A percentile compares a stretch with the other conserved stretches of the same genome.
phyloP scores from a whole-genome alignment of 2,329 filamentous ascomycete species.

The Exophiala aquamarina region DNA sequence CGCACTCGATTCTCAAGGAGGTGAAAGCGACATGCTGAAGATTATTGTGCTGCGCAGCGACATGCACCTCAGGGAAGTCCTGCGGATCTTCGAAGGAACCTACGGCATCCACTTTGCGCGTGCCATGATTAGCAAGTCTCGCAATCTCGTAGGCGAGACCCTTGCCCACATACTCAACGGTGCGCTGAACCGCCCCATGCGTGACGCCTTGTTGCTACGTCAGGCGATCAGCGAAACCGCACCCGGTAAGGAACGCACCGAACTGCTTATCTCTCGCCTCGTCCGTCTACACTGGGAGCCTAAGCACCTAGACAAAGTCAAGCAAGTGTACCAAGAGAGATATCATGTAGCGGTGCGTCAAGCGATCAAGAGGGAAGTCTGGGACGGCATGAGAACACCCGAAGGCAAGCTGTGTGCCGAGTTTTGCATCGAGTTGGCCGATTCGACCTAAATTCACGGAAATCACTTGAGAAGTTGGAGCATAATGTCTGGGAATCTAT shows the following conservation, averaged over 20 bases:
- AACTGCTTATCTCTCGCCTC: slow-evolving; percentile 82
- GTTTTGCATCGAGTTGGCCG: slow-evolving; percentile 24
- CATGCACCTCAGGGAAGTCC: slow-evolving; percentile 74
- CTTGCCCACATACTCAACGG: slow-evolving; percentile 95
- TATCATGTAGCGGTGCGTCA: slow-evolving; percentile 74
- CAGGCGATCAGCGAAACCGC: slow-evolving; percentile 79
- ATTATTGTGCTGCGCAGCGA: slow-evolving; percentile 82
- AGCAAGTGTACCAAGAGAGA: slow-evolving; percentile 74
- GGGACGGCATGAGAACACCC: slow-evolving; percentile 45
- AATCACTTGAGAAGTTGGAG: too few species aligned
- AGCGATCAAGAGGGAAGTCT: slow-evolving; percentile 74
- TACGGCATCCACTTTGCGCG: slow-evolving; percentile 81
- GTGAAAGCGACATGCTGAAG: slow-evolving; percentile 82
- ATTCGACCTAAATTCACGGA: not conserved
- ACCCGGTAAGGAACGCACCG: slow-evolving; percentile 72
- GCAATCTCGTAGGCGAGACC: slow-evolving; percentile 90
- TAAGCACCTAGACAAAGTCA: slow-evolving; percentile 74
- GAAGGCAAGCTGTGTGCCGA: slow-evolving; percentile 26
- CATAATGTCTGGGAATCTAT: too few species aligned
- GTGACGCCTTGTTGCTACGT: slow-evolving; percentile 85
- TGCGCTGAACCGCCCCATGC: slow-evolving; percentile 90
- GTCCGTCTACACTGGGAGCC: slow-evolving; percentile 93
- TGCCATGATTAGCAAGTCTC: slow-evolving; percentile 83
- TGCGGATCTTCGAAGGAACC: slow-evolving; percentile 71
- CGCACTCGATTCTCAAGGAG: slow-evolving; percentile 73